phyloP scores from a whole-genome alignment of 2,329 filamentous ascomycete genomes.

The Hirsutella rhossiliensis region DNA sequence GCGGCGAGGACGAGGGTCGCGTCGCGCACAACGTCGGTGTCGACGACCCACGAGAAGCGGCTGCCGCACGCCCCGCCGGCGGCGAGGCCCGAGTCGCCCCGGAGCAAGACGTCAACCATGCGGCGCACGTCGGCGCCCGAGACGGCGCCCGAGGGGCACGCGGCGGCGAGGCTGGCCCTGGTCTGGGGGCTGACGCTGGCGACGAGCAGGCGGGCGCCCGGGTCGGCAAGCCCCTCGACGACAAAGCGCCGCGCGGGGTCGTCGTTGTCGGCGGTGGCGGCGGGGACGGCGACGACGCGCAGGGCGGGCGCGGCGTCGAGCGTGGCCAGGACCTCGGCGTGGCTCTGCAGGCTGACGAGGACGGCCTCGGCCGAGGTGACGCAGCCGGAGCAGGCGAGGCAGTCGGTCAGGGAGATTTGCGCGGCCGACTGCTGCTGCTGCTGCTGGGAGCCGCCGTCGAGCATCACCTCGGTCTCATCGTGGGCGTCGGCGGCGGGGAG shows the following conservation, averaged over 20 bases:
- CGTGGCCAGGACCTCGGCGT: slow-evolving; percentile 76
- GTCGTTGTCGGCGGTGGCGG: slow-evolving; percentile 17
- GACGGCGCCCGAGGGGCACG: slow-evolving; percentile 54
- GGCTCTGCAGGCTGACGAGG: slow-evolving; percentile 88
- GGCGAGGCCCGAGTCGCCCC: slow-evolving; percentile 54
- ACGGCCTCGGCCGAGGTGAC: slow-evolving; percentile 96
- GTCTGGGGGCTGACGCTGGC: slow-evolving; percentile 90
- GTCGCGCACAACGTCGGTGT: slow-evolving; percentile 76
- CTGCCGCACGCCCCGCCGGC: slow-evolving; percentile 60
- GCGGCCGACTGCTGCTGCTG: slow-evolving; percentile 46
- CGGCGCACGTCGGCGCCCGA: slow-evolving; percentile 62
- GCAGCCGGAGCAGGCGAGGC: slow-evolving; percentile 92
- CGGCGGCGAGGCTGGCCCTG: slow-evolving; percentile 77
- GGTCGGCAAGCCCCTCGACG: slow-evolving; percentile 41
- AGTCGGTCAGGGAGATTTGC: slow-evolving; percentile 92
- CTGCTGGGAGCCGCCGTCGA: slow-evolving; percentile 60
- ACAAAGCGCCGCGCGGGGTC: slow-evolving; percentile 10
- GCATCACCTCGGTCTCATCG: slow-evolving; percentile 73
- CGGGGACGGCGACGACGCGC: slow-evolving; percentile 13
- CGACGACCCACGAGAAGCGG: slow-evolving; percentile 78
- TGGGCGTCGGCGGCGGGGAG: slow-evolving; percentile 44
- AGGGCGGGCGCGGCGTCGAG: slow-evolving; percentile 56
- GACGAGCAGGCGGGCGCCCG: slow-evolving; percentile 67
- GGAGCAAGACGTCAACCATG: slow-evolving; percentile 72
- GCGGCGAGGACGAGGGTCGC: slow-evolving; percentile 71